Evolutionary conservation across 2,329 filamentous ascomycete genomes (phyloP).

Genomic region (Alternaria arbusti): DNA sequence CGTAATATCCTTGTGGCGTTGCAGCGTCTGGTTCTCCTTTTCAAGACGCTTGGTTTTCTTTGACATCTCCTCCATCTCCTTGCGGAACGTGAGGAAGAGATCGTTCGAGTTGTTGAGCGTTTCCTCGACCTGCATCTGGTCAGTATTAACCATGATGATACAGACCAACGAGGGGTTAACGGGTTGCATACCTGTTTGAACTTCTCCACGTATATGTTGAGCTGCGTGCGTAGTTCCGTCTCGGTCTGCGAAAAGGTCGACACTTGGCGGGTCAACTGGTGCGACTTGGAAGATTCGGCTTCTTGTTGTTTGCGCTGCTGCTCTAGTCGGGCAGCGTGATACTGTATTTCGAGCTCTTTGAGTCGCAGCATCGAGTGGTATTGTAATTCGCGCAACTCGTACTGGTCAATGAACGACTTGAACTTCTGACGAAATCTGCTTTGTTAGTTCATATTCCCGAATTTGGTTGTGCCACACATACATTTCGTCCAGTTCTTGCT

Average conservation of each 20-base stretch:
- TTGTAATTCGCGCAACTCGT: constrained; percentile 92
- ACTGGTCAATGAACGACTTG: constrained; percentile 95
- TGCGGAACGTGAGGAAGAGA: constrained; percentile 92
- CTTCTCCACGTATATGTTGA: constrained; percentile 99
- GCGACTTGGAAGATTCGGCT: constrained; percentile 76
- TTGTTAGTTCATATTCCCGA: constrained; percentile 4
- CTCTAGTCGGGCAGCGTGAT: constrained; percentile 86
- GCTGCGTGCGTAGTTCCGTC: constrained; percentile 87
- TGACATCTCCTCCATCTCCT: constrained; percentile 99
- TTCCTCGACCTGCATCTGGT: constrained; percentile 85
- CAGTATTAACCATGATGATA: constrained; percentile 52
- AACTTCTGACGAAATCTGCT: constrained; percentile 73
- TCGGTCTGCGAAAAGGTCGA: constrained; percentile 97
- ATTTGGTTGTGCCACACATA: constrained; percentile 55
- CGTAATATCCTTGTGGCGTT: constrained; percentile 90
- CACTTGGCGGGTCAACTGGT: constrained; percentile 87
- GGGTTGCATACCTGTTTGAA: constrained; percentile 85
- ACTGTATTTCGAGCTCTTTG: constrained; percentile 95
- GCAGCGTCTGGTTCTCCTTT: constrained; percentile 91
- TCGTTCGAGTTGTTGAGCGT: constrained; percentile 99
- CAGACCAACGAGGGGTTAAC: constrained; percentile 26
- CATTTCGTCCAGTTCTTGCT: constrained; percentile 90
- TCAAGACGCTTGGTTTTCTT: constrained; percentile 98
- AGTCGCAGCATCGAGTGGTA: constrained; percentile 91
- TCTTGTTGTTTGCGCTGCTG: constrained; percentile 89